Base-by-base conservation (phyloP, 2,329 filamentous ascomycete genomes). In the Fusarium tupiense region DNA sequence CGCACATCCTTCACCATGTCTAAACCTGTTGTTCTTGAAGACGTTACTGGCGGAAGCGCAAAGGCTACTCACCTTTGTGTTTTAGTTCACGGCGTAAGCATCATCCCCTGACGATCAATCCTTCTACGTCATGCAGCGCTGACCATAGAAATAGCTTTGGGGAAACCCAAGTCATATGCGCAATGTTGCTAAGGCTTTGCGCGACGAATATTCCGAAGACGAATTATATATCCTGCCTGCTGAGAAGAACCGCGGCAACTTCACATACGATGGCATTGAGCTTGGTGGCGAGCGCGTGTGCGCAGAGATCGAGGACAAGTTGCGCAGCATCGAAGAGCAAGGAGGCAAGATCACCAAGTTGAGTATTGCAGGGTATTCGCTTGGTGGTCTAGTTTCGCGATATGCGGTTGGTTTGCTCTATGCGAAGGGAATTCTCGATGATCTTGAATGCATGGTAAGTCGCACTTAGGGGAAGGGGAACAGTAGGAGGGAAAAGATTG, bases 321-420 rank as follows among this genome's bases (percentile, higher is more conserved):
- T 93, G 63, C 86, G 87, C 64, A 80, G 82, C 50, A 87, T 91
- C 59, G 87, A 89, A 56, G 84, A 84, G 47, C 85, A 87, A 35
- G 95, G 94, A 29, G 90, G 92, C 75, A 88, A 89, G 47, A 92
- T 98, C 78, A 91, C 85, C 54, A 97, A 95, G 83, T 86, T 98
- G 73, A 98, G 95, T 81, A 86, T 98, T 46, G 88, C 96, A 49
- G 96, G 96, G 44, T 98, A 98, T 82, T 97, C 94, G 0, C 87
- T 98, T 4, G 96, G 96, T 52, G 96, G 96, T 0, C 86, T 98
- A 12, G 91, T 98, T 9, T 91, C 94, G 16, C 89, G 96, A 68
- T 98, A 98, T 84, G 93, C 94, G 5, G 88, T 98, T 64, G 96
- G 96, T 1, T 84, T 98, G 77, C 86, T 98, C 8, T 90, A 95